Evolutionary conservation across 2,329 filamentous ascomycete species (phyloP).

Genomic region (Neonectria ditissima): DNA sequence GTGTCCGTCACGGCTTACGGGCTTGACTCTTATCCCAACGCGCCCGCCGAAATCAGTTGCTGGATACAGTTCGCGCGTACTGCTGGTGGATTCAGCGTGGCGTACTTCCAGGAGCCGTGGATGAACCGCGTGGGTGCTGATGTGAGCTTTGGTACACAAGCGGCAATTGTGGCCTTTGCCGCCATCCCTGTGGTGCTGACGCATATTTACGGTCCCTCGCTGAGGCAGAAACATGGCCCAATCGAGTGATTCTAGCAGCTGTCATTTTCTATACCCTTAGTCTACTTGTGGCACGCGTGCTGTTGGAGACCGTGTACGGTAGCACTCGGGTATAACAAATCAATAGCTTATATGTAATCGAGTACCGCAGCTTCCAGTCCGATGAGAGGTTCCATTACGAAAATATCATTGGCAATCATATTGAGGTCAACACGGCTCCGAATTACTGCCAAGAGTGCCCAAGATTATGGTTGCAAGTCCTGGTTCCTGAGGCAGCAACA

Average conservation of each 20-base stretch:
- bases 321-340: too few relatives aligned
- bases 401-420: too few relatives aligned
- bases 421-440: too few relatives aligned
- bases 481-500: too few relatives aligned
- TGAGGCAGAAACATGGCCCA: not conserved
- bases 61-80: conserved; percentile 54
- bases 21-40: conserved; percentile 61
- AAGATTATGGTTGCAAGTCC: too few relatives aligned
- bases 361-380: too few relatives aligned
- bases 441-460: too few relatives aligned
- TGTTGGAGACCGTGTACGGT: too few relatives aligned
- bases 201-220: not conserved
- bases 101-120: conserved; percentile 62
- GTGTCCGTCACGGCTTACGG: conserved; percentile 60
- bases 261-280: too few relatives aligned
- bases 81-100: conserved; percentile 58
- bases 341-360: too few relatives aligned
- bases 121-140: conserved; percentile 50
- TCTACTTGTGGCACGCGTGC: too few relatives aligned
- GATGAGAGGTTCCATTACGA: too few relatives aligned
- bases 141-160: conserved; percentile 54
- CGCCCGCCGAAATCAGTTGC: conserved; percentile 57
- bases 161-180: conserved; percentile 32
- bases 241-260: not conserved
- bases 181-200: not conserved